Evolutionary conservation across 163 green algal species (phyloP), one percentile per base, ranked within the genome.

Genomic region (Prototheca wickerhamii): DNA sequence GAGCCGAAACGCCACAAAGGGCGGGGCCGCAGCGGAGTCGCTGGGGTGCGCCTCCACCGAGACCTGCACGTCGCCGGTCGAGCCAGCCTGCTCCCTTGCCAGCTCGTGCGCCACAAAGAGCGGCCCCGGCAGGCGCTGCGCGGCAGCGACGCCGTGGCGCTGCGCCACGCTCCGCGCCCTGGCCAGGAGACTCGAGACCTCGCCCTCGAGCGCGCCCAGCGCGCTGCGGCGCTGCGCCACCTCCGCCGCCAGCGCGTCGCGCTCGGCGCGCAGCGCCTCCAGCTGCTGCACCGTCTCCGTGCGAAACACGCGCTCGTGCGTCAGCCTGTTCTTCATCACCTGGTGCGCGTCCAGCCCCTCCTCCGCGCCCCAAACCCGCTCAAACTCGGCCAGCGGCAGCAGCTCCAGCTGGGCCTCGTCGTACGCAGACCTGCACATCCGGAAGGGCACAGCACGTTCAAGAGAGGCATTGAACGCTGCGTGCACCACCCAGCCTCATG

Each of bases 281-380:
- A 87, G 72, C 43, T 73, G 33, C 43, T 69, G 50, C 30, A 80
- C 70, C 25, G 76, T 62, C 58, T 80, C 69, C 57, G 83, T 73
- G 7, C 86, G 70, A 65, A 76, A 73, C 3, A 67, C 34, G 25
- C 84, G 74, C 74, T 95, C 88, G 65, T 88, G 74, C 10, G 57
- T 63, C n/a, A 95, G 68, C 3, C 86, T 76, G 61, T 81, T 70
- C n/a, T 91, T 67, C 85, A 89, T 86, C 17, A 84, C 56, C 68
- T 77, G 58, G 74, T 94, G 86, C 2, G 69, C 31, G 44, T 77
- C 65, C 4, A 31, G 18, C 65, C 56, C 58, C 3, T 49, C 42
- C 3, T 74, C 54, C 4, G 34, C 60, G 15, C 58, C 58, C 3
- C 58, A 50, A 4, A 51, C 64, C 18, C 35, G 42, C 15, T 57